phyloP scores from a whole-genome alignment of 2,329 filamentous ascomycete species.

The Ascochyta rabiei region DNA sequence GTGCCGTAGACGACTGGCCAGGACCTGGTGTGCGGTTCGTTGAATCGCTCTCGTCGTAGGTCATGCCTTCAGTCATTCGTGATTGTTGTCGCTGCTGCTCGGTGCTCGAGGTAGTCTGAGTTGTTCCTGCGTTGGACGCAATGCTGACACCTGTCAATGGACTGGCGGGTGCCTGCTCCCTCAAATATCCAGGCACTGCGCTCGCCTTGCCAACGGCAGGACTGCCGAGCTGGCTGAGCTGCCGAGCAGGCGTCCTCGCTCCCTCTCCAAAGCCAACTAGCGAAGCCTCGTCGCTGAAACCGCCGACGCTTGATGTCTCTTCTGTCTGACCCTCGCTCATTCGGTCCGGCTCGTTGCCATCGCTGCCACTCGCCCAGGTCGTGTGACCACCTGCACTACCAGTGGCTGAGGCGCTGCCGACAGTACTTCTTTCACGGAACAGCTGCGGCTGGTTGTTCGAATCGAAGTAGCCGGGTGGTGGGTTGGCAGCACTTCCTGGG shows the following conservation, averaged over 20 bases:
- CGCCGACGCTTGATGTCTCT: slow-evolving; percentile 69
- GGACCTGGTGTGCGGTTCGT: slow-evolving; percentile 43
- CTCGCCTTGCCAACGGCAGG: slow-evolving; percentile 67
- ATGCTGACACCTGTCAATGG: slow-evolving; percentile 42
- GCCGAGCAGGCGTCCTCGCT: slow-evolving; percentile 63
- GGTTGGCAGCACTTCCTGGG: slow-evolving; percentile 51
- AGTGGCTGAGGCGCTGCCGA: slow-evolving; percentile 88
- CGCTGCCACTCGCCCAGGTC: slow-evolving; percentile 71
- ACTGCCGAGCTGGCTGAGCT: slow-evolving; percentile 74
- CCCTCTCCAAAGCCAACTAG: slow-evolving; percentile 93
- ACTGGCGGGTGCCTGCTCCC: slow-evolving; percentile 39
- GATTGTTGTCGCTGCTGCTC: slow-evolving; percentile 44
- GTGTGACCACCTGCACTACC: slow-evolving; percentile 73
- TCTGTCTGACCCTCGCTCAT: slow-evolving; percentile 71
- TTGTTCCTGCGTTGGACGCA: slow-evolving; percentile 35
- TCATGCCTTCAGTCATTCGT: slow-evolving; percentile 54
- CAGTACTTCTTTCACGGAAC: slow-evolving; percentile 80
- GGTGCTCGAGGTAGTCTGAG: slow-evolving; percentile 37
- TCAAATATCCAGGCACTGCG: slow-evolving; percentile 42
- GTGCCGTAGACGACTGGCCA: slow-evolving; percentile 61
- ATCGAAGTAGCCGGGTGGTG: slow-evolving; percentile 75
- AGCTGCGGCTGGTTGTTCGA: slow-evolving; percentile 69
- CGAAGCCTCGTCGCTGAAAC: slow-evolving; percentile 86
- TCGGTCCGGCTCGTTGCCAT: slow-evolving; percentile 68
- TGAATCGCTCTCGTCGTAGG: slow-evolving; percentile 48